Conservation (phyloP, 768 basidiomycete genomes). For the Termitomyces sp. region DNA sequence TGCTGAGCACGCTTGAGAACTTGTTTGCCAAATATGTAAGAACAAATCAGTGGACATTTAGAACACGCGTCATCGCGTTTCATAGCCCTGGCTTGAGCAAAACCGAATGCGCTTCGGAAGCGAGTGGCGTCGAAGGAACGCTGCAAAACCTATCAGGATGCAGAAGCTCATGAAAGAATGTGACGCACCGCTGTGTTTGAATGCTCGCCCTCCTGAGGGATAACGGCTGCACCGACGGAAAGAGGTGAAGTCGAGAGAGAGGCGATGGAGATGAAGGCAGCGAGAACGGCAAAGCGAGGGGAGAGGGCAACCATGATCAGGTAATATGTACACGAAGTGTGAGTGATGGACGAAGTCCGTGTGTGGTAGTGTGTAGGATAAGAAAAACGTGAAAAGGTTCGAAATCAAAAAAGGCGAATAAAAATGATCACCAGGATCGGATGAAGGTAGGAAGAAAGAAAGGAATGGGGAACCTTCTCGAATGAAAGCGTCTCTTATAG, state of each 20-base stretch:
- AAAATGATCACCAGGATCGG: constrained; percentile 54
- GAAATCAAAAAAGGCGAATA: background rate
- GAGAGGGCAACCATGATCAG: constrained; percentile 45
- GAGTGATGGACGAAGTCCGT: constrained; percentile 18
- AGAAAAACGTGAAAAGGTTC: constrained; percentile 13
- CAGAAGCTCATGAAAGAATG: background rate
- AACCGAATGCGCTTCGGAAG: background rate
- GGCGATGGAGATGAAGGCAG: constrained; percentile 40
- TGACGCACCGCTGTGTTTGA: constrained; percentile 7
- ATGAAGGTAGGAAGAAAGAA: constrained; percentile 31
- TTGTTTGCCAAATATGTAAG: background rate
- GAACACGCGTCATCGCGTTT: constrained; percentile 1
- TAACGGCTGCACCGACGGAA: constrained; percentile 33
- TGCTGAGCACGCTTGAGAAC: background rate
- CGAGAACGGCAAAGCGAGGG: constrained; percentile 39
- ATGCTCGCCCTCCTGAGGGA: constrained; percentile 16
- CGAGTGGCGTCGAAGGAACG: background rate
- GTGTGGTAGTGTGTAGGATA: constrained; percentile 18
- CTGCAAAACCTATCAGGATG: background rate
- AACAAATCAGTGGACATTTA: background rate
- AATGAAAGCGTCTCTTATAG: constrained; percentile 21
- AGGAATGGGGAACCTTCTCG: constrained; percentile 13
- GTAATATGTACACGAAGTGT: constrained; percentile 5
- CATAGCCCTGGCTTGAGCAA: constrained; percentile 1
- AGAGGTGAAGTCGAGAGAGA: constrained; percentile 32